Evolutionary conservation across 345 rosid genomes (phyloP), one percentile per base, ranked within the genome.

Genomic region (Corymbia maculata): DNA sequence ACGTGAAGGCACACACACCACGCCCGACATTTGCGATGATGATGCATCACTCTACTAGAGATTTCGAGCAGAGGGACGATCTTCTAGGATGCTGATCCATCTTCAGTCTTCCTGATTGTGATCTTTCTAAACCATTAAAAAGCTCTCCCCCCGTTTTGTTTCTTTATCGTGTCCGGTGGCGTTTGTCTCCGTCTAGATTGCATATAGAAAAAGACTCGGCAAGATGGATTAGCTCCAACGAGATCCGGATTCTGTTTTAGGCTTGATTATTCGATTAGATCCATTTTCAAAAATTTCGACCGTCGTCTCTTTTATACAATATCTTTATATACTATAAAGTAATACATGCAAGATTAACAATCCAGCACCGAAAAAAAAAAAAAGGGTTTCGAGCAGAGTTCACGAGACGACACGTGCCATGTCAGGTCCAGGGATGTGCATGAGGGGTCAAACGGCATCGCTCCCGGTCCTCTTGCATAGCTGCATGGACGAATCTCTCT

Each of bases 371-470:
- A 2, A 36, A 36, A 36, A 70, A 36, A 19, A 68, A 16, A 13
- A 32, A n/a, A 45, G 32, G 80, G 47, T 4, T 21, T 86, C 66
- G 86, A 30, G 89, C 91, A 87, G 88, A 92, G 92, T 84, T 92
- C 88, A 89, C 90, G 91, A 90, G 93, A 91, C 89, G 85, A 93
- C 95, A 93, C 94, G 93, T 94, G 96, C 86, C 88, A 66, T 93
- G 93, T 91, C 89, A 87, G 87, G 86, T 86, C 90, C 89, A 21
- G 79, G 64, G 85, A 49, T 88, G 85, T 28, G 89, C 92, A 90
- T 84, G 85, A 51, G 88, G 47, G 80, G 22, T 36, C 80, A 70
- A 15, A 53, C 70, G 87, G 86, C 86, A 51, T 84, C 53, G 17
- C n/a, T 10, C 49, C 47, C 14, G 11, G 24, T 45, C 26, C 13